These are phyloP conservation scores for Aspergillus ruber DNA, from an alignment of 2,329 filamentous ascomycete genomes.

Conservation along the genomic window DNA sequence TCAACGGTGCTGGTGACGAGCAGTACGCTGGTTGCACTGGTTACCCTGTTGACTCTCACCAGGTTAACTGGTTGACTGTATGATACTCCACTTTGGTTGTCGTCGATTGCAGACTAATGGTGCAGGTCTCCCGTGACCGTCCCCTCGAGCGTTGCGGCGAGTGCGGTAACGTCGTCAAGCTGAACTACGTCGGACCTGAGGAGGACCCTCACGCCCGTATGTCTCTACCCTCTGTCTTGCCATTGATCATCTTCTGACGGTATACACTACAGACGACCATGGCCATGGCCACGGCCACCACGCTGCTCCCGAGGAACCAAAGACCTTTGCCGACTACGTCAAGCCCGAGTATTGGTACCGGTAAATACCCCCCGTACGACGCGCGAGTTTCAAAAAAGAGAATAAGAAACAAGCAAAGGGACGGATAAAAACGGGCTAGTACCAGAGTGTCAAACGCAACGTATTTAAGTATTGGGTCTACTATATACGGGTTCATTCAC, in stretches of 20 bases:
- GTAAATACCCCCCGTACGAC: slow-evolving; percentile 28
- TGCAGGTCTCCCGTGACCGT: slow-evolving; percentile 75
- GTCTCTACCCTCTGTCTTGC: slow-evolving; percentile 9
- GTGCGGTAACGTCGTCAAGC: slow-evolving; percentile 95
- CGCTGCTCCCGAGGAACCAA: slow-evolving; percentile 68
- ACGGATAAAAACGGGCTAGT: no score
- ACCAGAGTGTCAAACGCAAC: no score
- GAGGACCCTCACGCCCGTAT: slow-evolving; percentile 61
- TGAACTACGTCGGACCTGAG: slow-evolving; percentile 86
- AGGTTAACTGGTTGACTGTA: slow-evolving; percentile 85
- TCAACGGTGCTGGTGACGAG: slow-evolving; percentile 90
- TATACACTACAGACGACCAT: slow-evolving; percentile 34
- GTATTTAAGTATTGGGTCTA: no score
- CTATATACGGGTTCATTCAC: neutral
- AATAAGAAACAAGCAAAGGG: neutral
- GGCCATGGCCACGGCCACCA: slow-evolving; percentile 28
- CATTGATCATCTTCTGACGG: neutral
- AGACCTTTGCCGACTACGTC: slow-evolving; percentile 95
- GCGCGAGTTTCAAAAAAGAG: neutral
- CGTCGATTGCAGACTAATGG: neutral
- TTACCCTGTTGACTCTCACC: slow-evolving; percentile 84
- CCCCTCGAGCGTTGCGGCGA: slow-evolving; percentile 93
- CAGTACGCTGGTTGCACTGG: slow-evolving; percentile 97
- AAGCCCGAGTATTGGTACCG: slow-evolving; percentile 86
- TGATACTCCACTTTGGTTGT: slow-evolving; percentile 22